Conservation (phyloP, 2,329 filamentous ascomycete genomes). For the Fusarium sp. region DNA sequence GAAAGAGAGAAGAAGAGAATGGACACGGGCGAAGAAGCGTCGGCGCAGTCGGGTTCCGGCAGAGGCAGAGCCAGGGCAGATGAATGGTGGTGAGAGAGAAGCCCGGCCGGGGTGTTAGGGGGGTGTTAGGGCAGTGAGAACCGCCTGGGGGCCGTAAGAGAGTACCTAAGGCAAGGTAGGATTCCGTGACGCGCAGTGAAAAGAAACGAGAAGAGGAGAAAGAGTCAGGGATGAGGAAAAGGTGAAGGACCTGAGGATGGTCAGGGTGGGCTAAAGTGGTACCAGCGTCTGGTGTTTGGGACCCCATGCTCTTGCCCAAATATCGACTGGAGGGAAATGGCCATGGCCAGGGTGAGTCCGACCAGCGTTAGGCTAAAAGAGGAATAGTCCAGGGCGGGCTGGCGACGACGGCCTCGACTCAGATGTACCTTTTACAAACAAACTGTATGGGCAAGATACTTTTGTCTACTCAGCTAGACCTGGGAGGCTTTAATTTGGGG, state of each 20-base stretch:
- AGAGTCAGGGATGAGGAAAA: conserved; percentile 29
- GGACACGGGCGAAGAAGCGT: conserved; percentile 20
- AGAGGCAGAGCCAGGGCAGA: conserved; percentile 31
- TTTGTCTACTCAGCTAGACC: conserved; percentile 15
- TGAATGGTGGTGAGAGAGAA: conserved; percentile 31
- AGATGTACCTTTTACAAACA: conserved; percentile 25
- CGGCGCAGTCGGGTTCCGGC: conserved; percentile 7
- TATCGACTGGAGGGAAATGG: conserved; percentile 41
- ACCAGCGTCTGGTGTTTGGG: conserved; percentile 44
- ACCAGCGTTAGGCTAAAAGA: conserved; percentile 7
- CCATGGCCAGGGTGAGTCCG: conserved; percentile 40
- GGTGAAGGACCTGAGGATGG: conserved; percentile 37
- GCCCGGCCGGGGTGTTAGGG: conserved; percentile 37
- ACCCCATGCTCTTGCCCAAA: conserved; percentile 35
- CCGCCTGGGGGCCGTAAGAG: conserved; percentile 14
- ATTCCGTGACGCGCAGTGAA: conserved; percentile 12
- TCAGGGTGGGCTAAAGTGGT: conserved; percentile 35
- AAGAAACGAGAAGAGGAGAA: conserved; percentile 12
- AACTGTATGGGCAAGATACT: conserved; percentile 28
- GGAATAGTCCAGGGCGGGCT: conserved; percentile 32
- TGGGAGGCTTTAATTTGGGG: conserved; percentile 45
- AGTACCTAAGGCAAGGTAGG: background rate
- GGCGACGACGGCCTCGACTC: conserved; percentile 19
- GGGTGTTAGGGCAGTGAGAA: conserved; percentile 28
- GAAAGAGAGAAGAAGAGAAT: conserved; percentile 30